A percentile compares a stretch with the other conserved stretches of the same genome.
phyloP scores from a whole-genome alignment of 768 basidiomycete species.

The Amyloporia xantha region DNA sequence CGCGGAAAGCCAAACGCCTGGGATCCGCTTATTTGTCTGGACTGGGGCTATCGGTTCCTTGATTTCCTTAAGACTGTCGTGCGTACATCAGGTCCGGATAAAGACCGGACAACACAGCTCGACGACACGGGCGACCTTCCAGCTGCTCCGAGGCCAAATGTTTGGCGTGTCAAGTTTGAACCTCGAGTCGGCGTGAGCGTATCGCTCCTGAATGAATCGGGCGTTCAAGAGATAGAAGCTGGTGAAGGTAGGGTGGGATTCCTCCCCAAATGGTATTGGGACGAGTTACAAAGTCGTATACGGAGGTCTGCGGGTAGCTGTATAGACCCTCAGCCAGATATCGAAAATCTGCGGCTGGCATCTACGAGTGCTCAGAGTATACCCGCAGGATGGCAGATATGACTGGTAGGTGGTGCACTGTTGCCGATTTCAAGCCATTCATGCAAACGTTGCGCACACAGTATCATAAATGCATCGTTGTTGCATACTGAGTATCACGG shows the following conservation, averaged over 20 bases:
- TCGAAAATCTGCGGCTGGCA: background rate
- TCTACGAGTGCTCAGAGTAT: background rate
- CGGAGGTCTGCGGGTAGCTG: no score
- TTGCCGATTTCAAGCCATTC: background rate
- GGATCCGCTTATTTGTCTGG: conserved; percentile 69
- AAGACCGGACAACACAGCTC: no score
- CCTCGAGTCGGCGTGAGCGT: conserved; percentile 56
- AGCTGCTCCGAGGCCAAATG: conserved; percentile 15
- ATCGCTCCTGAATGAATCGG: conserved; percentile 38
- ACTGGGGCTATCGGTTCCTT: conserved; percentile 66
- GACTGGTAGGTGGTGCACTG: background rate
- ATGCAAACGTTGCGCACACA: no score
- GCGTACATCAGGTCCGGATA: background rate
- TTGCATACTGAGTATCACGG: no score
- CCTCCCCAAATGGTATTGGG: conserved; percentile 65
- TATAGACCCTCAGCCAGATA: background rate
- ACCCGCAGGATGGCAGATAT: background rate
- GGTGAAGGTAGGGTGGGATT: conserved; percentile 78
- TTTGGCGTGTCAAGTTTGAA: conserved; percentile 68
- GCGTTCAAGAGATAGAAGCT: conserved; percentile 49
- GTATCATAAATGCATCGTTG: no score
- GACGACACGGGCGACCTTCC: background rate
- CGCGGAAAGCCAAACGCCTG: conserved; percentile 69
- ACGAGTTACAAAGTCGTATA: conserved; percentile 19
- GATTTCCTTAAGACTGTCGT: conserved; percentile 35